A percentile compares a stretch with the other conserved stretches of the same genome.
Evolutionary conservation across 441 rosid genomes (phyloP).

Genomic region (Pelargonium australe): DNA sequence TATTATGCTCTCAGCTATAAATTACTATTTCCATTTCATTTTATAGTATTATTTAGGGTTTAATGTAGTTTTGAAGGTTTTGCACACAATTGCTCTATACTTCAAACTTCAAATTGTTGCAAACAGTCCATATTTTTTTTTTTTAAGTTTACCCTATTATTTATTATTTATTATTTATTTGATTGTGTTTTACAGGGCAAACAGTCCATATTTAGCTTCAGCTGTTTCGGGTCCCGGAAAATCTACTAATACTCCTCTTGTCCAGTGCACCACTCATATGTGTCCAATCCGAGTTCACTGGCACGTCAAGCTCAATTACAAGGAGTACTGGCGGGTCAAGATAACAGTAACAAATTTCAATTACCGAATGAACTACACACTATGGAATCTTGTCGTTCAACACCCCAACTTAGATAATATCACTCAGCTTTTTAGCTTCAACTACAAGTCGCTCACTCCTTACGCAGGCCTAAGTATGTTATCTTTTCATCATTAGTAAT

Average conservation of each 20-base stretch:
- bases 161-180: constrained; percentile 44
- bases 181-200: constrained; percentile 47
- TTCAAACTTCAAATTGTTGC: too few species aligned
- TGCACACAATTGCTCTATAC: too few species aligned
- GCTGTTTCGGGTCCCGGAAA: constrained; percentile 39
- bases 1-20: too few species aligned
- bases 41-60: too few species aligned
- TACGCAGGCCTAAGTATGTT: constrained; percentile 56
- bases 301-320: constrained; percentile 75
- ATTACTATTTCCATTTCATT: too few species aligned
- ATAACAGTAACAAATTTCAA: constrained; percentile 66
- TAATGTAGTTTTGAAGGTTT: too few species aligned
- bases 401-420: constrained; percentile 73
- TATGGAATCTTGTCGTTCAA: constrained; percentile 62
- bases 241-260: constrained; percentile 28
- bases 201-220: constrained; percentile 44
- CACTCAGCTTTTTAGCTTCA: constrained; percentile 58
- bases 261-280: constrained; percentile 86
- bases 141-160: too few species aligned
- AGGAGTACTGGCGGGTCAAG: constrained; percentile 81
- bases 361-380: constrained; percentile 58
- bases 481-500: background rate
- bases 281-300: constrained; percentile 83
- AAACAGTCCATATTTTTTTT: too few species aligned
- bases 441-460: constrained; percentile 56